Evolutionary conservation across 1,284 basidiomycete genomes (phyloP), one percentile per base, ranked within the genome.

Genomic region (Trametes hirsuta): DNA sequence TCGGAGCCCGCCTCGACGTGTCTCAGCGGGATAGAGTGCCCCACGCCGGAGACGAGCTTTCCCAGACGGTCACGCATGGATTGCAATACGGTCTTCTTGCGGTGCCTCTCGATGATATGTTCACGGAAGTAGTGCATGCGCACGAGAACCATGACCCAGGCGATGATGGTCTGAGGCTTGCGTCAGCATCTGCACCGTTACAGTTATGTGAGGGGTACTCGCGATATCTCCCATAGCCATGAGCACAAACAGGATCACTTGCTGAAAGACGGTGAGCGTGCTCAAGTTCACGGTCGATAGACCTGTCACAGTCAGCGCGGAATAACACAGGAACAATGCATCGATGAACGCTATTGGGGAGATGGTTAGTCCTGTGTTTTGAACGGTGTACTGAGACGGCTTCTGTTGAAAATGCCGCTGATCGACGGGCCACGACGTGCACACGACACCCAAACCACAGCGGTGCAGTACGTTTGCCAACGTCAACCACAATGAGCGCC

Each of bases 221-320:
- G 83, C 83, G 30, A 69, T 65, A 59, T 72, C 66, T 15, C 70
- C 69, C 41, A 80, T 73, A 34, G 72, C 63, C 81, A 84, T 83
- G n/a, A 83, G 70, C 21, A 83, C 60, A 63, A 79, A 83, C 21
- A 88, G 67, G 36, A 88, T 83, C 12, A 77, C 77, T 72, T 88
- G 87, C 68, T 88, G 86, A 66, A 80, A 84, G 8, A 71, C 74
- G 1, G 84, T 87, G 36, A 80, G 58, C 3, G 81, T 84, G 66
- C 84, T 84, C 36, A 85, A 66, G 63, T 80, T 78, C 60, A 81
- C 74, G 2, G 83, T 84, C 15, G 78, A 75, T 35, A 88, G 75
- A 35, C 83, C 83, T 9, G 81, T 83, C 4, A 82, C 82, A 0
- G 87, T 88, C 79, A 88, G 84, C 0, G 86, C 83, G 3, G 83